Conservation (phyloP, 1,284 basidiomycete species). For the Schizopora paradoxa region DNA sequence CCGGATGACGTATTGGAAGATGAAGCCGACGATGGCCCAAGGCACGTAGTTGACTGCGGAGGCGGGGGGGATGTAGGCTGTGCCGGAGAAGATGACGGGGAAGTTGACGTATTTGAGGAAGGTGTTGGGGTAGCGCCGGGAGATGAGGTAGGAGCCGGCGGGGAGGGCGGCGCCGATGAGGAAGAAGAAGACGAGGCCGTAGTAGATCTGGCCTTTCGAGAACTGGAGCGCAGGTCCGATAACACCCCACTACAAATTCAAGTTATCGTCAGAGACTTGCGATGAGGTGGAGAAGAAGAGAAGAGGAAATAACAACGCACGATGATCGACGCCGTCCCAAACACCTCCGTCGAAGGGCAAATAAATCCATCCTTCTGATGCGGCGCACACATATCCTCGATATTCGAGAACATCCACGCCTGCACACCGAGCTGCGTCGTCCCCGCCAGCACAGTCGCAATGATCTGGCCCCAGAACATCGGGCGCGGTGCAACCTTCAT, state of each 20-base stretch:
- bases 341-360: slow-evolving; percentile 33
- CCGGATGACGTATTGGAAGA: slow-evolving; percentile 59
- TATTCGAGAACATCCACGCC: slow-evolving; percentile 34
- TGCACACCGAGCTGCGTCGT: slow-evolving; percentile 31
- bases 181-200: slow-evolving; percentile 40
- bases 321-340: slow-evolving; percentile 35
- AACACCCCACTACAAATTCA: slow-evolving; percentile 26
- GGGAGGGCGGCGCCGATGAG: slow-evolving; percentile 40
- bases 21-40: slow-evolving; percentile 48
- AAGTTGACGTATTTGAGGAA: slow-evolving; percentile 42
- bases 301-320: slow-evolving; percentile 23
- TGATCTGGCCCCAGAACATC: slow-evolving; percentile 34
- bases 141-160: slow-evolving; percentile 36
- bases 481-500: slow-evolving; percentile 27
- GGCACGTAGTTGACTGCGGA: slow-evolving; percentile 35
- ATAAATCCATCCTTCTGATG: slow-evolving; percentile 28
- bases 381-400: slow-evolving; percentile 32
- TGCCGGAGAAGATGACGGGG: slow-evolving; percentile 36
- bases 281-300: not conserved
- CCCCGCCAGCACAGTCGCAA: slow-evolving; percentile 32
- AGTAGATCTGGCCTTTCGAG: slow-evolving; percentile 31
- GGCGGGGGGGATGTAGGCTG: slow-evolving; percentile 40
- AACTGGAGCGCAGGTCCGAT: slow-evolving; percentile 39
- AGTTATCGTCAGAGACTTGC: not conserved
- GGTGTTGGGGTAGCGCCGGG: slow-evolving; percentile 39